phyloP scores from a whole-genome alignment of 495 filamentous ascomycete species.

The Trypethelium eluteriae region DNA sequence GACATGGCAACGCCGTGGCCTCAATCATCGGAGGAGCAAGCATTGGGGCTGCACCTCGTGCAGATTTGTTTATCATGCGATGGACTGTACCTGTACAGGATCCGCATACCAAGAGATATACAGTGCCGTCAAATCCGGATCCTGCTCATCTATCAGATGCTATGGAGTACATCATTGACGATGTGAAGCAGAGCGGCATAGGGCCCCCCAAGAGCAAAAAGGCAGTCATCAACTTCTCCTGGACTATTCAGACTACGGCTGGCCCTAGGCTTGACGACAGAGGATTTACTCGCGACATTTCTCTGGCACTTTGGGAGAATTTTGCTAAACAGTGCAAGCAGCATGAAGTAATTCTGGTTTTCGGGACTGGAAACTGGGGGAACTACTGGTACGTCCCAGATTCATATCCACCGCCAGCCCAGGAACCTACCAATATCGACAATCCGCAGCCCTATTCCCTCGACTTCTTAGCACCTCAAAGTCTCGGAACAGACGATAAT shows the following conservation, averaged over 20 bases:
- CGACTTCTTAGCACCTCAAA: neutral
- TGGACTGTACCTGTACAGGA: neutral
- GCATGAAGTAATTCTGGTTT: neutral
- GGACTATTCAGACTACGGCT: neutral
- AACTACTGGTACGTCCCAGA: neutral
- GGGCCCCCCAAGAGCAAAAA: slow-evolving; percentile 4
- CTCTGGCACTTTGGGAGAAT: slow-evolving; percentile 4
- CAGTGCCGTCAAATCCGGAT: slow-evolving; percentile 1
- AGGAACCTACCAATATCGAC: neutral
- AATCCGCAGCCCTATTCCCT: neutral
- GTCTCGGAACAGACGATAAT: slow-evolving; percentile 2
- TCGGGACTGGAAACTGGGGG: neutral
- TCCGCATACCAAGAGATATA: neutral
- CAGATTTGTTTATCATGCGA: slow-evolving; percentile 4
- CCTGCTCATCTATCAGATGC: slow-evolving; percentile 1
- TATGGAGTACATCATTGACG: slow-evolving; percentile 10
- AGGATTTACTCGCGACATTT: slow-evolving; percentile 6
- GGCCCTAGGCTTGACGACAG: neutral
- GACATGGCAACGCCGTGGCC: neutral
- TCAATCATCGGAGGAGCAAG: slow-evolving; percentile 5
- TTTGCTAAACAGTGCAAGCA: slow-evolving; percentile 1
- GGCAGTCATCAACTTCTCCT: slow-evolving; percentile 5
- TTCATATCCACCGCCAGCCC: neutral
- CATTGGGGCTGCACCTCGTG: slow-evolving; percentile 1
- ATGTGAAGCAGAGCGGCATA: slow-evolving; percentile 7